Percentiles rank a stretch among this genome's conserved stretches.
These are phyloP conservation scores for Backusella psychrophila DNA, from an alignment of 192 early-diverging fungal genomes.

Conservation along the genomic window DNA sequence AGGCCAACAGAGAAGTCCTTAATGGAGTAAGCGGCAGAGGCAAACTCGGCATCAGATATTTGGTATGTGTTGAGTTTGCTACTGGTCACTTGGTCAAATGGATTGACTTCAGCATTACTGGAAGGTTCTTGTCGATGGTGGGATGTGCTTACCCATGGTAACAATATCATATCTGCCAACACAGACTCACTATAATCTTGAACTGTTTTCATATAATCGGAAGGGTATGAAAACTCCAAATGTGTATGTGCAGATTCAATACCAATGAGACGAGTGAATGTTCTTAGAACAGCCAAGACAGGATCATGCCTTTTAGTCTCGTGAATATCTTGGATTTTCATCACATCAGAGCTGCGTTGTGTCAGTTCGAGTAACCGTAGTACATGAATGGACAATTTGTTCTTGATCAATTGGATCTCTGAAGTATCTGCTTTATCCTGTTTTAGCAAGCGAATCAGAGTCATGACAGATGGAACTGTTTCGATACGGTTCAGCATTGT, in stretches of 20 bases:
- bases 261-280: constrained; percentile 74
- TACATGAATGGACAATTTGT: constrained; percentile 42
- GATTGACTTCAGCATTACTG: background rate
- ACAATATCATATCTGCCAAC: constrained; percentile 60
- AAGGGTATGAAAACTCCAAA: constrained; percentile 55
- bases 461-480: constrained; percentile 71
- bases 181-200: constrained; percentile 47
- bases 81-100: background rate
- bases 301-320: constrained; percentile 67
- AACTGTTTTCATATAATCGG: constrained; percentile 73
- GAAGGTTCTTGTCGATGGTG: background rate
- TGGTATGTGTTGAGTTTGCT: background rate
- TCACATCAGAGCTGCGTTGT: constrained; percentile 76
- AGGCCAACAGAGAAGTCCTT: constrained; percentile 49
- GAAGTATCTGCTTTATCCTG: background rate
- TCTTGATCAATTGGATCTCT: background rate
- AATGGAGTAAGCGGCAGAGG: constrained; percentile 10
- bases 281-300: constrained; percentile 77
- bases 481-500: constrained; percentile 62
- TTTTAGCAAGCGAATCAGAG: constrained; percentile 55
- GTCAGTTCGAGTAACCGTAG: constrained; percentile 78
- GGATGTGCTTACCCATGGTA: constrained; percentile 58
- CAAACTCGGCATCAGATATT: constrained; percentile 13
- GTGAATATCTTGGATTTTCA: constrained; percentile 69
- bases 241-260: constrained; percentile 57